Percentiles rank a stretch among this genome's conserved stretches.
These are phyloP conservation scores for Ophiobolus disseminans DNA, from an alignment of 2,329 filamentous ascomycete species.

Conservation along the genomic window DNA sequence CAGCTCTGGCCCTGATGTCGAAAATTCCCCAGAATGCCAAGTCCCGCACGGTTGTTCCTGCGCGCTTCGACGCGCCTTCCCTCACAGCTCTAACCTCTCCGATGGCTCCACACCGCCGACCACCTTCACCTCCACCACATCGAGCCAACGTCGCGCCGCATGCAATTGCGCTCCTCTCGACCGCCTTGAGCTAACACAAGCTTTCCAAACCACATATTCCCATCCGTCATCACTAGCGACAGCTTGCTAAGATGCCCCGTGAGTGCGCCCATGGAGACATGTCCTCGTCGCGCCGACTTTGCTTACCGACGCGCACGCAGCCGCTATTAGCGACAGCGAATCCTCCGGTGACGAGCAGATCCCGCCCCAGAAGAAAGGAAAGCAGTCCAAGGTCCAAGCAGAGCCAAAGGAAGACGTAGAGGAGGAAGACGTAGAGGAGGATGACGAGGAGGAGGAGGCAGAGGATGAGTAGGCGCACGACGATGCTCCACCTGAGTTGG, in stretches of 20 bases:
- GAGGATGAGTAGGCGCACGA: conserved; percentile 52
- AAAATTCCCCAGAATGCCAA: conserved; percentile 37
- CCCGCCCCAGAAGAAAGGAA: conserved; percentile 33
- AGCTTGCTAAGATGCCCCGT: conserved; percentile 42
- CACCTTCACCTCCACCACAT: conserved; percentile 5
- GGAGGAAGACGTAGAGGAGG: conserved; percentile 38
- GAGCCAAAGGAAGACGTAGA: conserved; percentile 23
- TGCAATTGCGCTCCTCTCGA: conserved; percentile 16
- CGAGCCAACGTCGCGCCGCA: neutral
- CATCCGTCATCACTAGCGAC: conserved; percentile 16
- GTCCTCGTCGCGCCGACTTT: conserved; percentile 3
- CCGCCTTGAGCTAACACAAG: conserved; percentile 5
- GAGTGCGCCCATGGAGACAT: conserved; percentile 27
- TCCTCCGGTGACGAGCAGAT: conserved; percentile 42
- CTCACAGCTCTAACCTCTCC: conserved; percentile 10
- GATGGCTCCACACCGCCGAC: conserved; percentile 9
- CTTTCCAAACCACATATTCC: neutral
- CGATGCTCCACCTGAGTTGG: conserved; percentile 34
- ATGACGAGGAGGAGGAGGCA: conserved; percentile 50
- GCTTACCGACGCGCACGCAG: conserved; percentile 36
- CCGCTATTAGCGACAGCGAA: conserved; percentile 51
- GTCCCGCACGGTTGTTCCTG: conserved; percentile 20
- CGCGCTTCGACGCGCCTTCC: conserved; percentile 25
- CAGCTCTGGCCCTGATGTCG: conserved; percentile 26
- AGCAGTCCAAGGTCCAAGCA: conserved; percentile 13